A percentile compares a stretch with the other conserved stretches of the same genome.
These are phyloP conservation scores for Ophiocordyceps camponoti-floridani DNA, from an alignment of 2,329 filamentous ascomycete species.

Conservation along the genomic window DNA sequence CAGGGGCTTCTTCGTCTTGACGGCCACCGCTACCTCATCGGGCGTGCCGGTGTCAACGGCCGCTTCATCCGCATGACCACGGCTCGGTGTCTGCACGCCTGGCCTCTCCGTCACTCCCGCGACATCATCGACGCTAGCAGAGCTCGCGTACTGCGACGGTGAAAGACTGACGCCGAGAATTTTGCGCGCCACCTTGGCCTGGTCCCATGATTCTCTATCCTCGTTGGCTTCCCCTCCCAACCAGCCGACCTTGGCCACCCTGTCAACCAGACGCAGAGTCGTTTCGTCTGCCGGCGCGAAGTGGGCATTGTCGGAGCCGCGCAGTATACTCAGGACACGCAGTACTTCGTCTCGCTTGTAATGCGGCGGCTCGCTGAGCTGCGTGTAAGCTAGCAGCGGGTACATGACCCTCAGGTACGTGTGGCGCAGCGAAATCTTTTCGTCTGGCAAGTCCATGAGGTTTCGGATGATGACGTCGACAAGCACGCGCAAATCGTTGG, in stretches of 20 bases:
- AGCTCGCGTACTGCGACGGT: slow-evolving; percentile 47
- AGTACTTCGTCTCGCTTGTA: slow-evolving; percentile 83
- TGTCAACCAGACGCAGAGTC: slow-evolving; percentile 56
- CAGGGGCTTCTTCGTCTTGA: slow-evolving; percentile 26
- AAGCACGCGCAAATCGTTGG: slow-evolving; percentile 85
- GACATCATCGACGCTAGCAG: slow-evolving; percentile 59
- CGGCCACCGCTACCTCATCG: slow-evolving; percentile 7
- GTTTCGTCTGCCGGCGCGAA: slow-evolving; percentile 71
- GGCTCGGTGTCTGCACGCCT: slow-evolving; percentile 63
- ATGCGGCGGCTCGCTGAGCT: slow-evolving; percentile 68
- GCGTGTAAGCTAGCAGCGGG: slow-evolving; percentile 78
- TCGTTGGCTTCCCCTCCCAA: slow-evolving; percentile 28
- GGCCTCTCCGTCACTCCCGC: slow-evolving; percentile 69
- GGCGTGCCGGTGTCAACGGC: slow-evolving; percentile 3
- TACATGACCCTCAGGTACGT: slow-evolving; percentile 90
- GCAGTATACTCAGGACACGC: slow-evolving; percentile 54
- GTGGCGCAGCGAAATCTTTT: slow-evolving; percentile 60
- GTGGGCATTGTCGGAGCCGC: slow-evolving; percentile 46
- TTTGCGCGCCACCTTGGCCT: slow-evolving; percentile 34
- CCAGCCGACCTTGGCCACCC: slow-evolving; percentile 59
- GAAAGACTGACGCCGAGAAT: slow-evolving; percentile 56
- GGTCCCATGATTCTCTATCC: slow-evolving; percentile 14
- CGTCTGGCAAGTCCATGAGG: slow-evolving; percentile 83
- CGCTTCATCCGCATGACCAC: slow-evolving; percentile 20
- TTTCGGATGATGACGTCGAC: slow-evolving; percentile 94